Evolutionary conservation across 768 basidiomycete genomes (phyloP), one percentile per base, ranked within the genome.

Genomic region (Pholiota conissans): DNA sequence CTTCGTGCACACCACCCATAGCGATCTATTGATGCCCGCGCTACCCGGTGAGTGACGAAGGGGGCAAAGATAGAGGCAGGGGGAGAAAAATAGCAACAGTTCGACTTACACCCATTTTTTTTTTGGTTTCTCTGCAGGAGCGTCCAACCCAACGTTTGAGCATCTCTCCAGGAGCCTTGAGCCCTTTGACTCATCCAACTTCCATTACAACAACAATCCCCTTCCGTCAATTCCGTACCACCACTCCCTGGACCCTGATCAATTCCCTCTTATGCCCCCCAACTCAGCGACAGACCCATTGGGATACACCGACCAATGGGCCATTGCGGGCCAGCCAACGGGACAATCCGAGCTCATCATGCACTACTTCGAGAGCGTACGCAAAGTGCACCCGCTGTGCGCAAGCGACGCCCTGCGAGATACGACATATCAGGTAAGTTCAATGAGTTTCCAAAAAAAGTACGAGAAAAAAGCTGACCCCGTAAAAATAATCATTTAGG

Each of bases 331-430:
- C 37, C 79, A 81, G 60, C 74, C 72, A 55, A 67, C 70, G 30
- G 69, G 81, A 37, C 81, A 84, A 62, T 77, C 80, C 54, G 81
- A 85, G 34, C 81, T 85, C 60, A 82, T 90, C 52, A 73, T 85
- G 63, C 89, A 91, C 71, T 92, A 91, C 70, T 91, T 93, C 67
- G 81, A 84, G 52, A 79, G 86, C 58, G 86, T 91, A 59, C 83
- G 84, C 20, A 82, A 81, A 62, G 73, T 85, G 57, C 85, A 90
- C 65, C 85, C 83, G 62, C 76, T 84, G 37, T 89, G 90, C 66
- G 79, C 84, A 34, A 81, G 83, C 10, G 84, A 84, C 57, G 69
- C 79, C 7, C 78, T 88, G 52, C 82, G 85, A 28, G 84, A 87
- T 52, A 76, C 84, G 56, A 84, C 87, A 60, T 86, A 85, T 67